Evolutionary conservation across 2,329 filamentous ascomycete genomes (phyloP).

Genomic region (Ceratocystis cacaofunesta): DNA sequence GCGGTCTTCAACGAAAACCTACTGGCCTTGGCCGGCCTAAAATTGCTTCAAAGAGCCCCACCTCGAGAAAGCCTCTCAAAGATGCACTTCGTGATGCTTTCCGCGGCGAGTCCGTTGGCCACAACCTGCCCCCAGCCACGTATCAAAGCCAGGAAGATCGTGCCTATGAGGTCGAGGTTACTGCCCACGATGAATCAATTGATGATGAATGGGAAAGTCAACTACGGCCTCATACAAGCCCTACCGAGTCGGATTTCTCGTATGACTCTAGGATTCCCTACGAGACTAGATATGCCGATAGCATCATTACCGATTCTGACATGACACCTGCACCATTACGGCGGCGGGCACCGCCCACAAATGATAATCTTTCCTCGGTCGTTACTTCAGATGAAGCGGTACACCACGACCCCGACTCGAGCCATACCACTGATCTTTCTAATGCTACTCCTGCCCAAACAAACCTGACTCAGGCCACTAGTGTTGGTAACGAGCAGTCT

Average conservation of each 20-base stretch:
- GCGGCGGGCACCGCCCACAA: constrained; percentile 36
- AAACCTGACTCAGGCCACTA: constrained; percentile 39
- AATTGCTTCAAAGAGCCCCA: constrained; percentile 19
- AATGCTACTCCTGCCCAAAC: constrained; percentile 27
- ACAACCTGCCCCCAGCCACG: constrained; percentile 31
- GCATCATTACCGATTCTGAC: constrained; percentile 16
- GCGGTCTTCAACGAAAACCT: constrained; percentile 38
- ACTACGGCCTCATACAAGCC: neutral
- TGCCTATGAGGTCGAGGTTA: constrained; percentile 20
- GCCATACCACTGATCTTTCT: constrained; percentile 28
- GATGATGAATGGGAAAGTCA: constrained; percentile 20
- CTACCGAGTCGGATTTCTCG: constrained; percentile 12
- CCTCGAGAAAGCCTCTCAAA: constrained; percentile 36
- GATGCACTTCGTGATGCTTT: constrained; percentile 48
- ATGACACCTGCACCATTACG: constrained; percentile 21
- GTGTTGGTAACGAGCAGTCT: constrained; percentile 35
- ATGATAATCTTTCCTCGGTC: constrained; percentile 42
- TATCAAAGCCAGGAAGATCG: constrained; percentile 36
- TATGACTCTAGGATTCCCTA: constrained; percentile 6
- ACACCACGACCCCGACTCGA: constrained; percentile 34
- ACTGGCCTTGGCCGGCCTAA: constrained; percentile 41
- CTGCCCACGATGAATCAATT: constrained; percentile 20
- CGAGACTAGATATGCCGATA: constrained; percentile 5
- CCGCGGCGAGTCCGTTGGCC: constrained; percentile 41
- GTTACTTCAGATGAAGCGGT: constrained; percentile 40